A percentile compares a stretch with the other conserved stretches of the same genome.
These are phyloP conservation scores for Amorphotheca resinae DNA, from an alignment of 495 filamentous ascomycete species.

Conservation along the genomic window DNA sequence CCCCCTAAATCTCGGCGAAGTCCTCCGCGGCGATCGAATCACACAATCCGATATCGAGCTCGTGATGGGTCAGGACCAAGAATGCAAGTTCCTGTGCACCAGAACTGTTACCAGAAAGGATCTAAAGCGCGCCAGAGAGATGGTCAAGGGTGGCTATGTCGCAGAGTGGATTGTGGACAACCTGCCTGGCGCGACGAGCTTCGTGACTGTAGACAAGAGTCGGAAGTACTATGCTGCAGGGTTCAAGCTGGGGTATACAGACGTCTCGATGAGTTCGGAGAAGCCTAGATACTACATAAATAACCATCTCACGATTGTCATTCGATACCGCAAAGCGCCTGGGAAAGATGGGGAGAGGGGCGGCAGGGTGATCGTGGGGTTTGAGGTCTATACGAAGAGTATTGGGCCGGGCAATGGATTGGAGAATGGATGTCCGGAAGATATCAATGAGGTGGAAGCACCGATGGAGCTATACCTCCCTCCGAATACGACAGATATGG, in stretches of 20 bases:
- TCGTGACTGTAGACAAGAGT: slow-evolving; percentile 79
- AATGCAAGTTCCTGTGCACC: slow-evolving; percentile 67
- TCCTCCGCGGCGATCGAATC: slow-evolving; percentile 84
- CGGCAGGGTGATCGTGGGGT: slow-evolving; percentile 77
- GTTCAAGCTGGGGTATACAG: slow-evolving; percentile 83
- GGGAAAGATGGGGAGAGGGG: slow-evolving; percentile 53
- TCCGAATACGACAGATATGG: slow-evolving; percentile 40
- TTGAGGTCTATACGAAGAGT: slow-evolving; percentile 88
- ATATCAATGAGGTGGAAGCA: slow-evolving; percentile 47
- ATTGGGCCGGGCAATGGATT: slow-evolving; percentile 48
- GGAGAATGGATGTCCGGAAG: slow-evolving; percentile 51
- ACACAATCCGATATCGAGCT: slow-evolving; percentile 81
- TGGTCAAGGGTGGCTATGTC: slow-evolving; percentile 76
- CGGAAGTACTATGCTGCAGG: slow-evolving; percentile 89
- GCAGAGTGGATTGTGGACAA: slow-evolving; percentile 97
- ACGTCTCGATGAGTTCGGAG: slow-evolving; percentile 42
- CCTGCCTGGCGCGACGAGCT: slow-evolving; percentile 82
- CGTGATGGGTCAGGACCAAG: slow-evolving; percentile 64
- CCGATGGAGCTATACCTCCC: slow-evolving; percentile 57
- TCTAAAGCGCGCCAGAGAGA: slow-evolving; percentile 55
- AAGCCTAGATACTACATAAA: slow-evolving; percentile 68
- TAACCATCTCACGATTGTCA: slow-evolving; percentile 83
- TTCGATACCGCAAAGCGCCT: slow-evolving; percentile 69
- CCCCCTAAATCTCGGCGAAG: slow-evolving; percentile 84
- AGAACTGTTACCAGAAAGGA: slow-evolving; percentile 49